These are phyloP conservation scores for Cercospora sesami DNA, from an alignment of 2,329 filamentous ascomycete species.

Conservation along the genomic window DNA sequence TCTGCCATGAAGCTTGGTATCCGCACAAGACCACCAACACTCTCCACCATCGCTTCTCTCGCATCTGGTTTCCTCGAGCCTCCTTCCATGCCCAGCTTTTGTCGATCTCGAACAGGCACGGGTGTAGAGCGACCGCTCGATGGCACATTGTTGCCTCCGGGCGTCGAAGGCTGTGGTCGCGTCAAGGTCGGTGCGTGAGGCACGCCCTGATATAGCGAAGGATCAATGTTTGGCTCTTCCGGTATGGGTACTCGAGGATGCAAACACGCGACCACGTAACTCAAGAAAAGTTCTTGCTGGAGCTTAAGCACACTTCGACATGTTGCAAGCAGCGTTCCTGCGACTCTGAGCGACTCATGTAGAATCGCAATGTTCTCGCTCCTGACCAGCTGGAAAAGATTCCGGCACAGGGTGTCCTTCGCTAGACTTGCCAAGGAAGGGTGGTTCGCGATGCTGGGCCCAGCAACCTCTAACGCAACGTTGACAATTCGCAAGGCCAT, in stretches of 20 bases:
- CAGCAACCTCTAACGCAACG: conserved; percentile 92
- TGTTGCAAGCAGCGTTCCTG: conserved; percentile 85
- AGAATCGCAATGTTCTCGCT: conserved; percentile 96
- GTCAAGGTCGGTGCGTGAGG: conserved; percentile 86
- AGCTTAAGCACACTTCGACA: conserved; percentile 89
- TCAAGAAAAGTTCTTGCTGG: conserved; percentile 93
- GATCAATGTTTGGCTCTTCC: conserved; percentile 83
- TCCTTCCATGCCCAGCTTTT: conserved; percentile 88
- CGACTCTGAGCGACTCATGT: conserved; percentile 87
- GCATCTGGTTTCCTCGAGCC: conserved; percentile 91
- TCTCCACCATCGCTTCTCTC: conserved; percentile 97
- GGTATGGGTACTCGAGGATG: conserved; percentile 95
- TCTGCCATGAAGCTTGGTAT: conserved; percentile 96
- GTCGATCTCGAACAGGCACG: conserved; percentile 85
- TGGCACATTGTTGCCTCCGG: conserved; percentile 47
- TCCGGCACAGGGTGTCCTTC: conserved; percentile 88
- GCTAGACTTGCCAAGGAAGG: conserved; percentile 83
- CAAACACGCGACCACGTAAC: conserved; percentile 89
- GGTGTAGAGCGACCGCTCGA: conserved; percentile 84
- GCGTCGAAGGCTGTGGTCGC: conserved; percentile 63
- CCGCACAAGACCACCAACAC: conserved; percentile 82
- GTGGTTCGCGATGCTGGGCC: conserved; percentile 90
- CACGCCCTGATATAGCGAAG: conserved; percentile 86
- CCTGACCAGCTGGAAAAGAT: conserved; percentile 92
- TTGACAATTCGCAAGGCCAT: conserved; percentile 98